Conservation (phyloP, 768 basidiomycete genomes). For the Pisolithus albus region DNA sequence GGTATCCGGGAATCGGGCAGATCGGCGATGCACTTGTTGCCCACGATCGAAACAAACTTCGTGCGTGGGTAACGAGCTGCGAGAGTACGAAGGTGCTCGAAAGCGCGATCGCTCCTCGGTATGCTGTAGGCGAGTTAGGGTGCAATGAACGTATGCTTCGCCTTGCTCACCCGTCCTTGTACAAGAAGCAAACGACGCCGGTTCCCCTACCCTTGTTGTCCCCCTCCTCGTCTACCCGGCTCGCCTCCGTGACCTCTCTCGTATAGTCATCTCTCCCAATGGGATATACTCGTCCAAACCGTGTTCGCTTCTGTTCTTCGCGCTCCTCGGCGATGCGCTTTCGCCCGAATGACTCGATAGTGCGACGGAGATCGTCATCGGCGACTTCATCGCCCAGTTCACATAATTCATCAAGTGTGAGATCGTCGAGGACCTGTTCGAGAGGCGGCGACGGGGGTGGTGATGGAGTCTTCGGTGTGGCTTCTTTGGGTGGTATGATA, state of each 20-base stretch:
- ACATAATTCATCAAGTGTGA: slow-evolving; percentile 54
- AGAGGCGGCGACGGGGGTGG: slow-evolving; percentile 73
- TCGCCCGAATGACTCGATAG: slow-evolving; percentile 58
- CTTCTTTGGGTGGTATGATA: slow-evolving; percentile 72
- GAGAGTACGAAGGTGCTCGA: slow-evolving; percentile 59
- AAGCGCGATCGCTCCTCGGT: slow-evolving; percentile 71
- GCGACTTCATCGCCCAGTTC: slow-evolving; percentile 66
- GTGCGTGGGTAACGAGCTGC: slow-evolving; percentile 83
- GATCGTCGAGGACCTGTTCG: slow-evolving; percentile 58
- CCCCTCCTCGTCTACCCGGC: slow-evolving; percentile 57
- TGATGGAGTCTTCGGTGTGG: slow-evolving; percentile 69
- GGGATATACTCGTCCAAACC: slow-evolving; percentile 81
- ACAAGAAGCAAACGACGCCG: slow-evolving; percentile 89
- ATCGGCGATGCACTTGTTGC: slow-evolving; percentile 93
- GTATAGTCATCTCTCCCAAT: slow-evolving; percentile 93
- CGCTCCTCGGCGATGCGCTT: slow-evolving; percentile 61
- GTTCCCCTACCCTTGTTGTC: slow-evolving; percentile 70
- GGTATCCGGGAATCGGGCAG: slow-evolving; percentile 87
- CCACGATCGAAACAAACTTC: slow-evolving; percentile 94
- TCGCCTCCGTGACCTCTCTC: slow-evolving; percentile 91
- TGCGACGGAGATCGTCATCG: slow-evolving; percentile 71
- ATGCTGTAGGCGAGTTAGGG: slow-evolving; percentile 41
- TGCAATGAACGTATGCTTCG: not conserved
- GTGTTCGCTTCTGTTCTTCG: slow-evolving; percentile 48
- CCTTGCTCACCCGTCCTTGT: slow-evolving; percentile 84